These are phyloP conservation scores for Juglanconis juglandina DNA, from an alignment of 2,329 filamentous ascomycete genomes.

Conservation along the genomic window DNA sequence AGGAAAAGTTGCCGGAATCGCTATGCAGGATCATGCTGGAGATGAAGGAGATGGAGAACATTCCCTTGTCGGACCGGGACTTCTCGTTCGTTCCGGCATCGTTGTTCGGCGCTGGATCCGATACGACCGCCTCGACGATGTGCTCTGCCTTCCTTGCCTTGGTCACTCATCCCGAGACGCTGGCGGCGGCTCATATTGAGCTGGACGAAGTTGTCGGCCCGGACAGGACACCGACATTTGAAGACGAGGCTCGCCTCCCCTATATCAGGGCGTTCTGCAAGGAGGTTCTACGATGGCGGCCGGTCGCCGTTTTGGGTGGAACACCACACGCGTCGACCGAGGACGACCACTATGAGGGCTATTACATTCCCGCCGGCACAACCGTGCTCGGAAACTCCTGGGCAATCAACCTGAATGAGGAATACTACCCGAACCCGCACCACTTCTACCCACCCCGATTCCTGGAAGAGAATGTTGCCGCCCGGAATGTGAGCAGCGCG, in stretches of 20 bases:
- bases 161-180: constrained; percentile 40
- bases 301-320: constrained; percentile 39
- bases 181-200: constrained; percentile 40
- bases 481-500: constrained; percentile 4
- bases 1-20: constrained; percentile 35
- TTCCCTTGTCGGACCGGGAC: constrained; percentile 37
- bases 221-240: constrained; percentile 29
- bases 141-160: constrained; percentile 46
- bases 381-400: constrained; percentile 36
- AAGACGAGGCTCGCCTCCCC: constrained; percentile 27
- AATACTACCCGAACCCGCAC: constrained; percentile 22
- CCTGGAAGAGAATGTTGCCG: constrained; percentile 16
- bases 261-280: constrained; percentile 31
- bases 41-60: constrained; percentile 33
- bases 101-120: constrained; percentile 46
- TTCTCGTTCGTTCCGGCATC: constrained; percentile 39
- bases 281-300: constrained; percentile 35
- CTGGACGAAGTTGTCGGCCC: constrained; percentile 36
- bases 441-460: constrained; percentile 22
- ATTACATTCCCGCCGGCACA: constrained; percentile 45
- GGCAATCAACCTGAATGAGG: constrained; percentile 24
- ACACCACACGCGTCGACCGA: constrained; percentile 45
- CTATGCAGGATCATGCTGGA: constrained; percentile 43
- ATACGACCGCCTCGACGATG: constrained; percentile 47
- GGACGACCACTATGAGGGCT: constrained; percentile 47